phyloP scores from a whole-genome alignment of 169 alveolate genomes.

The Eimeria acervulina region DNA sequence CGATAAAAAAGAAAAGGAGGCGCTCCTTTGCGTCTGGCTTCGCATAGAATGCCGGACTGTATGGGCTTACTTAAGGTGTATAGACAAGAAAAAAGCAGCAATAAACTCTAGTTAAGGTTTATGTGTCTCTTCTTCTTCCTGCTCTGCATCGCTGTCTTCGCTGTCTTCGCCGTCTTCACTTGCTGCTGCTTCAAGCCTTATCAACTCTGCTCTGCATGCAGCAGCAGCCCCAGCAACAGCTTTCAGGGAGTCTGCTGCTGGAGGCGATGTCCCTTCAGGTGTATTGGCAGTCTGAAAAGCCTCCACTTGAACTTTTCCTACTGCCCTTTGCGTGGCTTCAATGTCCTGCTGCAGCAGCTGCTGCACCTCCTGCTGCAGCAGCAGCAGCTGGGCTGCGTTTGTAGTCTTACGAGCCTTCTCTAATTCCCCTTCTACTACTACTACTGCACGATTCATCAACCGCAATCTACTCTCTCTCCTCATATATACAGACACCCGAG shows the following conservation, averaged over 20 bases:
- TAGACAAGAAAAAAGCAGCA: too few relatives aligned
- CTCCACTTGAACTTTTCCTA: neutral
- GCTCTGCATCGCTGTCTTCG: too few relatives aligned
- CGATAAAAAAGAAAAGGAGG: too few relatives aligned
- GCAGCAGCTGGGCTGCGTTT: neutral
- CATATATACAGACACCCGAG: neutral
- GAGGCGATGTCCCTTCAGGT: too few relatives aligned
- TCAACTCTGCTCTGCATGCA: neutral
- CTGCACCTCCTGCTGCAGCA: neutral
- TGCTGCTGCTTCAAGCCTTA: neutral
- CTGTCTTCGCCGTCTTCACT: neutral
- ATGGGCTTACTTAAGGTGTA: neutral
- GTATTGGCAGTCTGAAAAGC: too few relatives aligned
- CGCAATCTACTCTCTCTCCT: neutral
- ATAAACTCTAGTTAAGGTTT: too few relatives aligned
- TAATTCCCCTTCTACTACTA: neutral
- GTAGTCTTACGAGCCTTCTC: neutral
- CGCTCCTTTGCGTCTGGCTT: too few relatives aligned
- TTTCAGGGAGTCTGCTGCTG: too few relatives aligned
- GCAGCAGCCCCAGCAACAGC: neutral
- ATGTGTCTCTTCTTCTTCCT: neutral
- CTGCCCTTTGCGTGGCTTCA: neutral
- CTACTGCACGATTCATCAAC: neutral
- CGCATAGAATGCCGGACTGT: too few relatives aligned
- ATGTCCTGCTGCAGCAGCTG: conserved; percentile 19